Conservation (phyloP, 495 filamentous ascomycete species). For the Chaetomidium leptoderma region DNA sequence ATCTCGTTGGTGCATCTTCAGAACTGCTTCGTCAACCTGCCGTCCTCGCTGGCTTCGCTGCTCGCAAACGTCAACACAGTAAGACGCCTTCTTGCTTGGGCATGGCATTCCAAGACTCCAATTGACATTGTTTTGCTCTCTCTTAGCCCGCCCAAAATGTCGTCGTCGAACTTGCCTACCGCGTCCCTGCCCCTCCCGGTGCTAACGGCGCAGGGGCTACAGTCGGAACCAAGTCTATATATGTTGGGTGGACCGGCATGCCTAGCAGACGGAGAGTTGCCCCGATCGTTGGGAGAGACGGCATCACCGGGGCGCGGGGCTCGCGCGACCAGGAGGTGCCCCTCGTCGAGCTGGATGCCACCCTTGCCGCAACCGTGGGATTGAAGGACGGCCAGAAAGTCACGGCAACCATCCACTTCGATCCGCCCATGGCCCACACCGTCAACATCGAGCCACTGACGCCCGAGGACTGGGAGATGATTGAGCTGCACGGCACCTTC, state of each 20-base stretch:
- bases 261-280: constrained; percentile 77
- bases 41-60: constrained; percentile 72
- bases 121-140: neutral
- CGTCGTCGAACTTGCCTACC: constrained; percentile 79
- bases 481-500: constrained; percentile 92
- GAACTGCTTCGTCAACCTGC: constrained; percentile 92
- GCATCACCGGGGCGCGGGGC: constrained; percentile 55
- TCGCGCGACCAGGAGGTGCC: constrained; percentile 66
- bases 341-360: constrained; percentile 82
- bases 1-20: constrained; percentile 78
- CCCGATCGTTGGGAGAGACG: constrained; percentile 67
- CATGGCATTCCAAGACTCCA: neutral
- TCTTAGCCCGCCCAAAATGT: constrained; percentile 85
- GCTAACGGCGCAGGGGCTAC: constrained; percentile 34
- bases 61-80: constrained; percentile 86
- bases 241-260: constrained; percentile 95
- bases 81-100: constrained; percentile 30
- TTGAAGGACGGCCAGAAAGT: constrained; percentile 83
- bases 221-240: constrained; percentile 59
- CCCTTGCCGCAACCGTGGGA: constrained; percentile 78
- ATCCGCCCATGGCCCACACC: constrained; percentile 84
- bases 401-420: constrained; percentile 65
- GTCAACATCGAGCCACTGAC: constrained; percentile 95
- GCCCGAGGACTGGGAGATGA: constrained; percentile 96
- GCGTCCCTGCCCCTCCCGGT: constrained; percentile 38